Conservation (phyloP, 768 basidiomycete species). For the Mycena olivaceomarginata region DNA sequence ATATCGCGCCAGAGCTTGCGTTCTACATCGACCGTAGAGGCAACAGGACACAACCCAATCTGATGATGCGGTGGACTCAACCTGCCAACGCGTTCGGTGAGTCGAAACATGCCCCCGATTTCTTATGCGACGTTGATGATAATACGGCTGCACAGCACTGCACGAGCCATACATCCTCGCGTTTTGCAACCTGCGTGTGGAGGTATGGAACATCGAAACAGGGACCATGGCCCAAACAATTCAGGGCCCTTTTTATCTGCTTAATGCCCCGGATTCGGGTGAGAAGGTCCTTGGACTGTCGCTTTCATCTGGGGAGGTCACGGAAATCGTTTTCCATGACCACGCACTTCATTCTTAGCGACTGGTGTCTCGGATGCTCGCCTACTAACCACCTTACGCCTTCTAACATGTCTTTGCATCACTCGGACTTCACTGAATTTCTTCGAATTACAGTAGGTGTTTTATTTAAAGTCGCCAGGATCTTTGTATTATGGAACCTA, state of each 20-base stretch:
- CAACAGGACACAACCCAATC: conserved; percentile 77
- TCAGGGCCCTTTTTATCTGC: conserved; percentile 60
- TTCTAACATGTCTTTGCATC: no score
- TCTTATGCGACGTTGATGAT: no score
- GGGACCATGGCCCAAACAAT: conserved; percentile 84
- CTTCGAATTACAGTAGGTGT: no score
- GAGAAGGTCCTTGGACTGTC: conserved; percentile 12
- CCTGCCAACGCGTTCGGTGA: conserved; percentile 81
- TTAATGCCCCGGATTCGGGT: conserved; percentile 34
- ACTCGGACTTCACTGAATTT: no score
- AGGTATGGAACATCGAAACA: conserved; percentile 84
- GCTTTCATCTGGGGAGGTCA: conserved; percentile 6
- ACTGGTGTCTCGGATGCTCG: no score
- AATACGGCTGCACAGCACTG: conserved; percentile 65
- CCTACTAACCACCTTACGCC: no score
- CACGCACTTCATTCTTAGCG: not conserved
- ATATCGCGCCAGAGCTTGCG: conserved; percentile 75
- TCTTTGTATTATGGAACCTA: no score
- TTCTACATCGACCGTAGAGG: conserved; percentile 89
- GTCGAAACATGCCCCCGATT: conserved; percentile 46
- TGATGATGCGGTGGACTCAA: conserved; percentile 88
- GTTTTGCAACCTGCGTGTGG: conserved; percentile 85
- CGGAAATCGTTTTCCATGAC: conserved; percentile 22
- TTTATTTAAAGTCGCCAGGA: no score
- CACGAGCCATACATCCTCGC: conserved; percentile 88